Evolutionary conservation across 768 basidiomycete species (phyloP), one percentile per base, ranked within the genome.

Genomic region (Polyporus arcularius): DNA sequence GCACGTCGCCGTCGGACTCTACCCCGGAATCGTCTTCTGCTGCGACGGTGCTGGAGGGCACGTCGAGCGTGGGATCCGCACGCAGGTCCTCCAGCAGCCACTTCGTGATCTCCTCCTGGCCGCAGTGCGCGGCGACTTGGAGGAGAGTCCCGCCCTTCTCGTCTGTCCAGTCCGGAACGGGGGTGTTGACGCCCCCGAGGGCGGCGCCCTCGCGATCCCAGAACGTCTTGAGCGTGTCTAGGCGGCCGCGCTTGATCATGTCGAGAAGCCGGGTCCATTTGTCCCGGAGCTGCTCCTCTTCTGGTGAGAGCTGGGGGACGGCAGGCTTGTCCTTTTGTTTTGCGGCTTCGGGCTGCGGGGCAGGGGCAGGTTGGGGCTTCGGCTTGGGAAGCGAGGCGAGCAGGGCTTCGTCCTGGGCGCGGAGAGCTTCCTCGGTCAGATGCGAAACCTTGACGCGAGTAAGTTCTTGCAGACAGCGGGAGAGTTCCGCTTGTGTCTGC

Each of bases 401-500:
- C 71, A 92, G 94, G 0, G 88, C 90, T 65, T 95, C 92, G 70
- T 99, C 97, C 66, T 94, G 90, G 9, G 81, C 87, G 28, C 82
- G 85, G 21, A 99, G 85, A 1, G 82, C 87, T 6, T 92, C 90
- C 71, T 94, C 92, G 0, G 95, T 92, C 26, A 96, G 78, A 67
- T 93, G 89, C 0, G 96, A 89, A 3, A 89, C 76, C 74, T 98
- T 98, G 67, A 87, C 87, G 28, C 85, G 84, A 0, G 88, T 89
- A 43, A 99, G 82, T 71, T 98, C 96, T 43, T 84, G 75, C 48
- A 97, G 85, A 71, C 95, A 96, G 18, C 97, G 89, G 4, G 82
- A 58, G 21, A 98, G 82, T 73, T 99, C 97, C 2, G 92, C 84
- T 77, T 94, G 90, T 0, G 96, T 99, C 92, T 96, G 62, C 2